Percentiles rank a stretch among this genome's conserved stretches.
These are phyloP conservation scores for Dendrobium chrysotoxum DNA, from an alignment of 106 monocot species.

Conservation along the genomic window DNA sequence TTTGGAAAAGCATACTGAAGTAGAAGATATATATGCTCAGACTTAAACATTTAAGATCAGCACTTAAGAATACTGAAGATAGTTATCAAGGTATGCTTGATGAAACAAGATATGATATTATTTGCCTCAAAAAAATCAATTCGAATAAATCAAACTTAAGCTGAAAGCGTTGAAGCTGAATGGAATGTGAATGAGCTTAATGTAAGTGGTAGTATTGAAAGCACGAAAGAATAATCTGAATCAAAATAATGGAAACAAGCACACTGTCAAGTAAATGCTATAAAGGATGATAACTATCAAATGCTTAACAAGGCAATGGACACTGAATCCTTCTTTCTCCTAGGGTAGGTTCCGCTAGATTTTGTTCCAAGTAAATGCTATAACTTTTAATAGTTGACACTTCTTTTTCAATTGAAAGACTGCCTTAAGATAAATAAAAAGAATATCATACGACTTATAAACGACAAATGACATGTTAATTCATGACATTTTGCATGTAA, in stretches of 20 bases:
- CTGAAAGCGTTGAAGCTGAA: constrained; percentile 41
- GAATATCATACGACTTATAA: too few relatives aligned
- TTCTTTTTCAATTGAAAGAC: too few relatives aligned
- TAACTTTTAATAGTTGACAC: too few relatives aligned
- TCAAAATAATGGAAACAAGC: constrained; percentile 23
- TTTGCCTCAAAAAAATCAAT: constrained; percentile 26
- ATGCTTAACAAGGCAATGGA: too few relatives aligned
- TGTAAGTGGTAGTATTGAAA: constrained; percentile 38
- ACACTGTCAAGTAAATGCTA: too few relatives aligned
- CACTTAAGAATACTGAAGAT: constrained; percentile 38
- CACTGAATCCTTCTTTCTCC: too few relatives aligned
- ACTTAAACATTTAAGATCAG: constrained; percentile 27
- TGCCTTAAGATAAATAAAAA: too few relatives aligned
- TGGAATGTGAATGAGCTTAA: constrained; percentile 42
- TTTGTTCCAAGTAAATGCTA: too few relatives aligned
- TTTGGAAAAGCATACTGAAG: constrained; percentile 32
- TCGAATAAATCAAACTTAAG: constrained; percentile 29
- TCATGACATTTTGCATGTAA: too few relatives aligned
- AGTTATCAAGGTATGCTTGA: constrained; percentile 27
- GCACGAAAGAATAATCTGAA: constrained; percentile 47
- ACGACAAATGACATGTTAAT: too few relatives aligned
- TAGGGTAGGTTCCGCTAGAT: too few relatives aligned
- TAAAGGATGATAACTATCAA: too few relatives aligned
- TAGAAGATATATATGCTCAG: constrained; percentile 20
- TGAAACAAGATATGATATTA: constrained; percentile 51